Base-by-base conservation (phyloP, 2,329 filamentous ascomycete species). In the Hymenoscyphus linearis region DNA sequence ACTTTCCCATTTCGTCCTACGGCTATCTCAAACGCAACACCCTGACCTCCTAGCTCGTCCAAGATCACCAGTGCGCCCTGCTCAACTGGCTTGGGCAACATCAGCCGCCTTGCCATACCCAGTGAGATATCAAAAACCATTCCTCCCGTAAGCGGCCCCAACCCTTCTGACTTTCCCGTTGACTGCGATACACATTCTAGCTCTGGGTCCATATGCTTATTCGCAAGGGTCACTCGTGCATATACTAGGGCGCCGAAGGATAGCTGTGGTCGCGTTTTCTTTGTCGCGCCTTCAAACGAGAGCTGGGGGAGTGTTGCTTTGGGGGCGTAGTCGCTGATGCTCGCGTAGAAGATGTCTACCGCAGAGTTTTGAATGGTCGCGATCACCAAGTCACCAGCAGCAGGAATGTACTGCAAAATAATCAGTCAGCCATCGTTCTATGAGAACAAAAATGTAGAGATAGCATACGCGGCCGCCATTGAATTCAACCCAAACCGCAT, bases 1-100 rank as follows among this genome's bases (percentile, higher is more conserved):
- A 98, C 84, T 74, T 85, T 88, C 47, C 95, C 95, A 74, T 99
- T 99, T 71, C 91, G 85, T 18, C 95, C 95, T 9, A 96, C 90
- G 0, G 93, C 93, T 62, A 96, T 90, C 79, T 99, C 95, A 74
- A 98, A 99, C 22, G 89, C 86, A 14, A 96, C 76, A 59, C 91
- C 93, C 61, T 87, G 86, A 2, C 72, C 74, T 2, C 88, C 93
- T 14, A 98, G 77, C 71, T 91, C 89, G 65, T 96, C 90, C 60
- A 98, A 75, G 27, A 97, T 82, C 3, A 86, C 83, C 7, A 96
- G 75, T 25, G 83, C 84, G 16, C 87, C 88, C 58, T 83, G 80
- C 57, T 84, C 81, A 14, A 79, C 79, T 50, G 82, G 81, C 68
- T 83, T 84, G 56, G 83, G 80, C 76, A 85, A 82, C 76, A 97